phyloP scores from a whole-genome alignment of 1,284 basidiomycete species.

The Exsudoporus floridanus region DNA sequence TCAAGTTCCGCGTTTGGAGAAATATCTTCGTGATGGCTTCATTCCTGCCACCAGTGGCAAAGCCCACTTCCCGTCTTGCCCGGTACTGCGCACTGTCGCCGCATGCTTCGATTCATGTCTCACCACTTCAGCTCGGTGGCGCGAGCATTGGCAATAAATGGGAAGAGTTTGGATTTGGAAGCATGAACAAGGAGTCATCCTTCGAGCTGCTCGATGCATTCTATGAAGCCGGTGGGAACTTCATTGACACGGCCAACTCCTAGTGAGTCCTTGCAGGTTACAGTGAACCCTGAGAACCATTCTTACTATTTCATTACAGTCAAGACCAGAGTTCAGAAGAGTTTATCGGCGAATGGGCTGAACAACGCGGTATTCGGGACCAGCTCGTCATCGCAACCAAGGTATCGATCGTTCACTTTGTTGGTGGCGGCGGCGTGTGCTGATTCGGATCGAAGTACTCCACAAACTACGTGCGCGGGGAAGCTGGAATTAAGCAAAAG shows the following conservation, averaged over 20 bases:
- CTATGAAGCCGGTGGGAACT: conserved; percentile 40
- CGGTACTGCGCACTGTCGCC: conserved; percentile 46
- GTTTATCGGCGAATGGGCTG: conserved; percentile 49
- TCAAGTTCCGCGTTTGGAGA: not conserved
- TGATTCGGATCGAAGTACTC: not conserved
- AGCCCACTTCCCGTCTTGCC: conserved; percentile 37
- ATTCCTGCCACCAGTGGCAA: not conserved
- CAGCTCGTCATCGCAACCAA: conserved; percentile 50
- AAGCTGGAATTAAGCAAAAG: not conserved
- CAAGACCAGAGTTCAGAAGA: conserved; percentile 43
- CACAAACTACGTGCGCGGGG: not conserved
- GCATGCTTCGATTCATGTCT: conserved; percentile 48
- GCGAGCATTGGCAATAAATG: conserved; percentile 55
- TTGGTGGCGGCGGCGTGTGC: no score
- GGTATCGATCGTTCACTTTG: conserved; percentile 15
- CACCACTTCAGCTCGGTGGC: conserved; percentile 54
- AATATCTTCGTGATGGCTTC: not conserved
- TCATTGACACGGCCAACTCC: conserved; percentile 40
- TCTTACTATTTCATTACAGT: conserved; percentile 13
- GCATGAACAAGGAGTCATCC: conserved; percentile 39
- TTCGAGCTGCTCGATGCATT: conserved; percentile 45
- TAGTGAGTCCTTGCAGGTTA: conserved; percentile 29
- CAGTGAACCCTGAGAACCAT: not conserved
- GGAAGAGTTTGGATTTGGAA: conserved; percentile 34
- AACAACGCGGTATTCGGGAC: conserved; percentile 42